Base-by-base conservation (phyloP, 306 rosid genomes). In the Heteromeles arbutifolia region DNA sequence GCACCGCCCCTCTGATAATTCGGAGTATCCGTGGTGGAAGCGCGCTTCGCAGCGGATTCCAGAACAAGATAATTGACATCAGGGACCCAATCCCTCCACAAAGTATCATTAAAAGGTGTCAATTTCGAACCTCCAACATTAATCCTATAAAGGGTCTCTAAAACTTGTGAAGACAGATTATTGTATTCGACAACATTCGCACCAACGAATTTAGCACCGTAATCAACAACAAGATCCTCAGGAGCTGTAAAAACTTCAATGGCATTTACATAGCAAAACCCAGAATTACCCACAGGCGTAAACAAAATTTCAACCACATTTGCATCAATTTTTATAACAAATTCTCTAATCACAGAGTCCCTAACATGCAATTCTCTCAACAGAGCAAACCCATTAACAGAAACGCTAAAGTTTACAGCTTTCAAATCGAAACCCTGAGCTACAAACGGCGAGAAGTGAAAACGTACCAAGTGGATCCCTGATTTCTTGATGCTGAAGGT, bases 51-150 rank as follows among this genome's bases (percentile, higher is more conserved):
- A 4, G 96, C 89, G 17, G 81, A 85, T 85, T 89, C 84, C 25
- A 96, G 75, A 6, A 78, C 89, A 64, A 96, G 82, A 80, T 77
- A 96, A 63, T 83, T 87, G 62, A 85, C 91, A 81, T 96, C 99
- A 78, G 98, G 99, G 59, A 84, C 72, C 99, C 99, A 96, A 73
- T 90, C 87, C 83, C 99, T 91, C 99, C 98, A 92, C 74, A 92
- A 82, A 69, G 92, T 96, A 68, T 96, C 99, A 78, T 96, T 96
- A 37, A 90, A 89, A 72, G 99, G 98, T 21, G 97, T 96, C 80
- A 96, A 59, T 68, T 80, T 81, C 21, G 77, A 54, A 39, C 98
- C 98, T 75, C 98, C 98, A 74, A 93, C 96, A 77, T 93, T 93
- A 72, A 93, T 80, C 86, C 98, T 89, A 78, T 85, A 82, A 54